Evolutionary conservation across 495 filamentous ascomycete species (phyloP), one percentile per base, ranked within the genome.

Genomic region (Penicillium canariense): DNA sequence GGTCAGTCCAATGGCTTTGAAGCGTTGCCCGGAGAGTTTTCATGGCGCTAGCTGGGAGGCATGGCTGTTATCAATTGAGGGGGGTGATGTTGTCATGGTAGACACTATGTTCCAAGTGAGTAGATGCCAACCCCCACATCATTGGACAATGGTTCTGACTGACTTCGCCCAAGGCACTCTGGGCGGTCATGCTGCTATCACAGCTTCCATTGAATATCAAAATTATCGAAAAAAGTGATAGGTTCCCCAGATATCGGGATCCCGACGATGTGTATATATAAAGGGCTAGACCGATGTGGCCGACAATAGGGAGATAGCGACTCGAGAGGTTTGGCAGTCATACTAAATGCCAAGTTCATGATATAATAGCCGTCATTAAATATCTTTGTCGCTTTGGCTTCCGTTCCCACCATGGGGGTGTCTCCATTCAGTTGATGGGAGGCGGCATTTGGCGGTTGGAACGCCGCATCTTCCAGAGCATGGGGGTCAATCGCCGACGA

Each of bases 41-140:
- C 25, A 5, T 10, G 47, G 47, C 6, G 17, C 14, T n/a, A 35
- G 31, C 31, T 49, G 31, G 47, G 47, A 36, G 27, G 8, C 14
- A 48, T 48, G 45, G 45, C 27, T 48, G 4, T 32, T 48, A 15
- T 20, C 25, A 32, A 48, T 48, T 17, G 26, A 48, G 6, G 45
- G 45, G n/a, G 45, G 45, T 3, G 26, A 48, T 34, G 45, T 48
- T 22, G 27, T 34, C 45, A 14, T 48, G 3, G 25, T 48, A 8
- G 30, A 48, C 14, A 32, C 25, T 12, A 2, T 48, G n/a, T 48
- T 48, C 45, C 45, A 48, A 26, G 45, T 34, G 26, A 8, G 45
- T 48, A 15, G 22, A 3, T 42, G 11, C 18, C 8, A 14, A 4
- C 1, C 5, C 12, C 10, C 9, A 4, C 17, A 30, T 12, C 1